Evolutionary conservation across 1,139 yeast genomes (phyloP).

Genomic region (Pichia sp.): DNA sequence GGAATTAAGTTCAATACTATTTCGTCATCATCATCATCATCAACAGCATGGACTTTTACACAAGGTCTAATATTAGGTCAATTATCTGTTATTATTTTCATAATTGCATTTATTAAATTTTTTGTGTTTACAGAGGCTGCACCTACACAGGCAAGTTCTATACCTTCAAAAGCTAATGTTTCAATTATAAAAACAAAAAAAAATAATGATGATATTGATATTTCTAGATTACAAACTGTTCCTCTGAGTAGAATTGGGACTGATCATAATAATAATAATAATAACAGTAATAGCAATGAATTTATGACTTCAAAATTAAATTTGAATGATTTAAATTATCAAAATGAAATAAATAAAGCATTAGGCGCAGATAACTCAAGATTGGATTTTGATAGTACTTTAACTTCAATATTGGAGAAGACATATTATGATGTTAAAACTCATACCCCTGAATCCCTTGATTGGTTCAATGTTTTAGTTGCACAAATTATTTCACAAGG

Average conservation of each 20-base stretch:
- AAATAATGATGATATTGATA: conserved; percentile 12
- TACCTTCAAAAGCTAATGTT: conserved; percentile 22
- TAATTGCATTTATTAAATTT: conserved; percentile 72
- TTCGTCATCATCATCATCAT: conserved; percentile 9
- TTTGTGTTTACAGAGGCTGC: conserved; percentile 79
- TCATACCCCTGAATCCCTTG: conserved; percentile 85
- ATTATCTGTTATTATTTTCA: conserved; percentile 68
- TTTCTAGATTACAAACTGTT: conserved; percentile 4
- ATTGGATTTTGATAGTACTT: conserved; percentile 8
- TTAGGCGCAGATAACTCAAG: conserved; percentile 6
- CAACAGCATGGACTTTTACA: conserved; percentile 54
- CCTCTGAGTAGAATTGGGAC: conserved; percentile 3
- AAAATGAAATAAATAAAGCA: conserved; percentile 8
- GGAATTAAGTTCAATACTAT: conserved; percentile 5
- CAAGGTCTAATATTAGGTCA: conserved; percentile 82
- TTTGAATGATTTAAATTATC: conserved; percentile 4
- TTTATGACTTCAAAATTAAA: not conserved
- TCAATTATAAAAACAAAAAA: conserved; percentile 24
- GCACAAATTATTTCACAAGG: conserved; percentile 88
- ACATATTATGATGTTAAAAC: conserved; percentile 86
- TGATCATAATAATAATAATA: not conserved
- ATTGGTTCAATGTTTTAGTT: conserved; percentile 91
- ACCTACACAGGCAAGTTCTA: conserved; percentile 23
- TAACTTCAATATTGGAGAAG: conserved; percentile 49
- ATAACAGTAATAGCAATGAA: not conserved